Evolutionary conservation across 257 asterid species (phyloP).

Genomic region (Solanum corneliomulleri): DNA sequence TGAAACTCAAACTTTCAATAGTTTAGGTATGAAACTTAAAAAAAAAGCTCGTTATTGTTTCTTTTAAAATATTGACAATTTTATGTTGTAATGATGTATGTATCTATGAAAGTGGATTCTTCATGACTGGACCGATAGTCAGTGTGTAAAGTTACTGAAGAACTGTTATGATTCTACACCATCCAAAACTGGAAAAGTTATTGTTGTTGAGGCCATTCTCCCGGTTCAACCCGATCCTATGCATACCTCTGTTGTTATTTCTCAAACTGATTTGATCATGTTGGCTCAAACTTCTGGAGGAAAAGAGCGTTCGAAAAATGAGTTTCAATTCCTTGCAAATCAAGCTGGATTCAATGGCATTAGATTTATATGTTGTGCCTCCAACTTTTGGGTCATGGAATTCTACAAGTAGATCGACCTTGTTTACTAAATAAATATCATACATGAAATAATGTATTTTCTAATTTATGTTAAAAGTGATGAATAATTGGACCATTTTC

Average conservation of each 20-base stretch:
- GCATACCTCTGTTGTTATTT: background rate
- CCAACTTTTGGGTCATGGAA: slow-evolving; percentile 25
- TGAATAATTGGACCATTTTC: background rate
- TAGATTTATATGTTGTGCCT: slow-evolving; percentile 3
- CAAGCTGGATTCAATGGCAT: slow-evolving; percentile 24
- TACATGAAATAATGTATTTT: no score
- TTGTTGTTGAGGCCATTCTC: slow-evolving; percentile 13
- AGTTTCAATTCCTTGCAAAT: slow-evolving; percentile 16
- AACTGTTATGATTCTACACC: slow-evolving; percentile 22
- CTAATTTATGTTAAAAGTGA: background rate
- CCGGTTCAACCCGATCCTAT: background rate
- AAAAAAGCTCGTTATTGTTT: background rate
- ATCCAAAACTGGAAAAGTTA: slow-evolving; percentile 16
- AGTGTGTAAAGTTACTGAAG: slow-evolving; percentile 16
- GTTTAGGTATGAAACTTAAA: no score
- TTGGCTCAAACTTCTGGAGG: slow-evolving; percentile 26
- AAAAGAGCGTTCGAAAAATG: slow-evolving; percentile 15
- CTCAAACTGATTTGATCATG: background rate
- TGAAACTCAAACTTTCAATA: no score
- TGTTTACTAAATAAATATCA: no score
- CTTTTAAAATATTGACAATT: background rate
- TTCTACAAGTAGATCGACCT: slow-evolving; percentile 9
- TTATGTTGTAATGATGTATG: background rate
- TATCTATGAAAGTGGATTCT: slow-evolving; percentile 17
- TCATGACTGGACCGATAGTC: slow-evolving; percentile 32